Percentiles rank a stretch among this genome's conserved stretches.
These are phyloP conservation scores for Boletus sp. DNA, from an alignment of 1,284 basidiomycete genomes.

Conservation along the genomic window DNA sequence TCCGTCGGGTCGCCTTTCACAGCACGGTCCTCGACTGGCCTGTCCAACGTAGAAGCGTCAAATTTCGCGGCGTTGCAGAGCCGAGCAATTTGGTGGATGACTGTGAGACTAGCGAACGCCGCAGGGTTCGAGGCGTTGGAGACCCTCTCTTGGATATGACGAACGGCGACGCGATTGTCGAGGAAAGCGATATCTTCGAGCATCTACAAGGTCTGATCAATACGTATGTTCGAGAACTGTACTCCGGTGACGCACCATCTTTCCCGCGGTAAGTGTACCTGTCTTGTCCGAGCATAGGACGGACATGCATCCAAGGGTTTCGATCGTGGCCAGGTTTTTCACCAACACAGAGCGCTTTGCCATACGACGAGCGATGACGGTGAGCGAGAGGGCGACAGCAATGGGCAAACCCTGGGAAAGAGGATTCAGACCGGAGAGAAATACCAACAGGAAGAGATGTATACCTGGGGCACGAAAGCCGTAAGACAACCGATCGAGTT, in stretches of 20 bases:
- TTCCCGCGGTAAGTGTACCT: slow-evolving; percentile 51
- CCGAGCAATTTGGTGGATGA: slow-evolving; percentile 50
- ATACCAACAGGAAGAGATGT: too few relatives aligned
- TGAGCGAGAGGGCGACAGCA: slow-evolving; percentile 54
- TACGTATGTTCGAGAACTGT: too few relatives aligned
- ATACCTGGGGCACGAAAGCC: slow-evolving; percentile 52
- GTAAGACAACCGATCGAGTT: slow-evolving; percentile 55
- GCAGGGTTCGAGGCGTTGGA: too few relatives aligned
- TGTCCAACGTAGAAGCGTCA: slow-evolving; percentile 40
- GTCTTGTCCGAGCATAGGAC: slow-evolving; percentile 63
- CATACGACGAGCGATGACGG: slow-evolving; percentile 54
- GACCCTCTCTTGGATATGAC: too few relatives aligned
- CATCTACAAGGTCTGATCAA: too few relatives aligned
- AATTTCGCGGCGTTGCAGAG: slow-evolving; percentile 69
- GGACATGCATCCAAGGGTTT: slow-evolving; percentile 61
- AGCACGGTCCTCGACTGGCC: slow-evolving; percentile 47
- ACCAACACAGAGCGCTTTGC: slow-evolving; percentile 57
- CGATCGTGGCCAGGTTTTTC: slow-evolving; percentile 63
- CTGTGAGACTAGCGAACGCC: slow-evolving; percentile 30
- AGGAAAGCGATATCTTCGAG: too few relatives aligned
- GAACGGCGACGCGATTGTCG: too few relatives aligned
- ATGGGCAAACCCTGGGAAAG: slow-evolving; percentile 50
- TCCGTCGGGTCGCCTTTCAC: slow-evolving; percentile 70
- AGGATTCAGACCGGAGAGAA: too few relatives aligned
- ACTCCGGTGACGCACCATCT: slow-evolving; percentile 42